Percentiles rank a stretch among this genome's conserved stretches.
These are phyloP conservation scores for Coemansia sp. DNA, from an alignment of 371 early-diverging fungal species.

Conservation along the genomic window DNA sequence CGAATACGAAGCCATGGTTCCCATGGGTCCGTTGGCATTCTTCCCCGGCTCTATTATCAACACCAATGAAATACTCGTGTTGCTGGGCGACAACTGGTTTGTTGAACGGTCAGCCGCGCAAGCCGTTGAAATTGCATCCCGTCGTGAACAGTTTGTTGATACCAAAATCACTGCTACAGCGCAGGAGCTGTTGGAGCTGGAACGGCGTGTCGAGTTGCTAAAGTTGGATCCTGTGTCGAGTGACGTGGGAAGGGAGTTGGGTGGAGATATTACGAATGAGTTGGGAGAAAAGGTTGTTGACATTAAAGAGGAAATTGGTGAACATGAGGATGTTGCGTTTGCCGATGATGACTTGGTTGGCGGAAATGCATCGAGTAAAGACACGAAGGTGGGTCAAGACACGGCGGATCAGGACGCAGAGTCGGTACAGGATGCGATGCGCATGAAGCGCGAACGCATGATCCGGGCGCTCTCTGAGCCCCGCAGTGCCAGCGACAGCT, in stretches of 20 bases:
- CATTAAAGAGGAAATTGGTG: constrained; percentile 69
- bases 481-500: background rate
- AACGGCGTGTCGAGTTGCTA: constrained; percentile 20
- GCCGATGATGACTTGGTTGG: constrained; percentile 36
- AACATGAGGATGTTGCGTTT: constrained; percentile 50
- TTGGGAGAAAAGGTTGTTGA: constrained; percentile 87
- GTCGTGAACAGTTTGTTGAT: constrained; percentile 70
- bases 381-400: background rate
- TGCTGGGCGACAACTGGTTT: constrained; percentile 91
- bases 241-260: constrained; percentile 3
- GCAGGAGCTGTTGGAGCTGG: constrained; percentile 11
- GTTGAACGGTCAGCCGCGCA: constrained; percentile 77
- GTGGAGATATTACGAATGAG: constrained; percentile 63
- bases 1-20: constrained; percentile 63
- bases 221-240: background rate
- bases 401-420: background rate
- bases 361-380: background rate
- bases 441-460: constrained; percentile 37
- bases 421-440: constrained; percentile 8
- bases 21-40: constrained; percentile 81
- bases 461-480: constrained; percentile 15
- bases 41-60: constrained; percentile 84
- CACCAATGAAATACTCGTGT: constrained; percentile 83
- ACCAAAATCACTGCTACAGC: constrained; percentile 53
- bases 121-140: constrained; percentile 67